Base-by-base conservation (phyloP, 2,329 filamentous ascomycete species). In the Metarhizium rileyi region DNA sequence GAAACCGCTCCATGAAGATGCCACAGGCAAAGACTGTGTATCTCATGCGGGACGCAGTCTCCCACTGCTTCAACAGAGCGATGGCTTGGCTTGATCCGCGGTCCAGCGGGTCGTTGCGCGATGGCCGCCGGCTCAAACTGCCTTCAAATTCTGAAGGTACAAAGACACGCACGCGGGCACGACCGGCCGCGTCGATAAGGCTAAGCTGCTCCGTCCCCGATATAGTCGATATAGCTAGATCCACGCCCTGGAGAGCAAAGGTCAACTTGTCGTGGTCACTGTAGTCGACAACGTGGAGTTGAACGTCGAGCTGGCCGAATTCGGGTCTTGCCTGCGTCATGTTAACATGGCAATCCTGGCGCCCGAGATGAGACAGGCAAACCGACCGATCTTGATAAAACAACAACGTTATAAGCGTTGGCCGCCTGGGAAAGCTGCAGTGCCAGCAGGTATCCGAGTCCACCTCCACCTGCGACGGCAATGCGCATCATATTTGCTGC, bases 91-190 rank as follows among this genome's bases (percentile, higher is more conserved):
- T 68, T 22, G 77, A 78, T 20, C 75, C 77, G 43, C 78, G 77
- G 61, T 87, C 81, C 23, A 87, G 67, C 2, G 80, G 74, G 50
- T 85, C 81, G 49, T 72, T 67, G 27, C 54, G 55, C 5, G 69
- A 58, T 1, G 76, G 73, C 45, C 84, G 73, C 42, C 76, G 71
- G 18, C 66, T 65, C 16, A 85, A 70, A 28, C 71, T 70, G 1
- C 86, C 86, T 66, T 88, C 84, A 57, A 89, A 90, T 57, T 89
- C 86, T 6, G 85, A 84, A 1, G 86, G 85, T 3, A 87, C 81
- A 59, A 90, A 90, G 33, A 80, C 75, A 16, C 77, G 75, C 2
- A 90, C 85, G 18, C 78, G 73, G 18, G 76, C 78, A 46, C 74
- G 70, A 16, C 81, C 77, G 1, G 86, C 84, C 2, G 86, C 85